phyloP scores from a whole-genome alignment of 1,139 yeast genomes.

The Pichia sp. region DNA sequence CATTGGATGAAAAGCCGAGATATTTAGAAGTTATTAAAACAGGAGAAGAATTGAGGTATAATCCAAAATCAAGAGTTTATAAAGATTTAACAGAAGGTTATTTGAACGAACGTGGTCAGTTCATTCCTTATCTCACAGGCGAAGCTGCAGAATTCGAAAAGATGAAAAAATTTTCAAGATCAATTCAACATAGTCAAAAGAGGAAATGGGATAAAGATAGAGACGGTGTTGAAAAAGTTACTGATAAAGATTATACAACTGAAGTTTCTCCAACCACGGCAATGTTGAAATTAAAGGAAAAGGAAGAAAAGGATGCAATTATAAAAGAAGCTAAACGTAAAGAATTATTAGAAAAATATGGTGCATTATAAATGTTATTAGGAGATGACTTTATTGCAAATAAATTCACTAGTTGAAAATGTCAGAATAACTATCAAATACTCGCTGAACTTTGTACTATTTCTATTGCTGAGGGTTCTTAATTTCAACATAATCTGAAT shows the following conservation, averaged over 20 bases:
- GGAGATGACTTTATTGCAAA: too few relatives aligned
- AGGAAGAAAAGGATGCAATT: constrained; percentile 31
- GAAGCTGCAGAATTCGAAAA: constrained; percentile 46
- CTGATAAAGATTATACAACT: constrained; percentile 38
- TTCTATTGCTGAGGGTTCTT: too few relatives aligned
- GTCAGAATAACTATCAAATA: too few relatives aligned
- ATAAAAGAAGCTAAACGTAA: constrained; percentile 30
- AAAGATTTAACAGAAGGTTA: constrained; percentile 43
- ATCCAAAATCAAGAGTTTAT: constrained; percentile 52
- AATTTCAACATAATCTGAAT: too few relatives aligned
- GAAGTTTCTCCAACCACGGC: constrained; percentile 61
- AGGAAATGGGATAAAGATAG: constrained; percentile 21
- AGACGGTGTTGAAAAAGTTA: constrained; percentile 28
- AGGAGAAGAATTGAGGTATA: constrained; percentile 36
- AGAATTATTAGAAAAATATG: constrained; percentile 38
- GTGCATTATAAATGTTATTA: constrained; percentile 22
- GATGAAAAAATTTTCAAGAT: constrained; percentile 43
- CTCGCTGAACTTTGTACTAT: too few relatives aligned
- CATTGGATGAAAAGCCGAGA: constrained; percentile 36
- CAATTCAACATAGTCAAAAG: constrained; percentile 19
- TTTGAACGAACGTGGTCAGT: constrained; percentile 45
- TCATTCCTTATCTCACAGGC: constrained; percentile 46
- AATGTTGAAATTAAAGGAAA: constrained; percentile 39
- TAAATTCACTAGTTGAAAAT: too few relatives aligned
- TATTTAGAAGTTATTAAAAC: constrained; percentile 33